Percentiles rank a stretch among this genome's conserved stretches.
These are phyloP conservation scores for Chernovozyma sophiae-reginae DNA, from an alignment of 1,139 yeast genomes.

Conservation along the genomic window DNA sequence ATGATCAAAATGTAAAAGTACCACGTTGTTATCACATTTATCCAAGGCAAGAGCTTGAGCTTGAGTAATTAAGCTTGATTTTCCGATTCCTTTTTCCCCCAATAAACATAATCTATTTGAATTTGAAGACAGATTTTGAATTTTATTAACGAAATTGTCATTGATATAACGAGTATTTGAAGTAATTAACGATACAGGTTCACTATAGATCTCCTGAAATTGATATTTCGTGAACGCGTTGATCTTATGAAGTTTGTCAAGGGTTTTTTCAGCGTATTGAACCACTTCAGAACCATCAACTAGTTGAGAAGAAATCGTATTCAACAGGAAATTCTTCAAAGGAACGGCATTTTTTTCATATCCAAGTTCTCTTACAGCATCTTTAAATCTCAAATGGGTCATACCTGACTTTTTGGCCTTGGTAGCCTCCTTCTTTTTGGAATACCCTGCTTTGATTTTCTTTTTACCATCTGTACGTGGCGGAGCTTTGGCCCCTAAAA, in stretches of 20 bases:
- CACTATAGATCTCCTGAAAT: slow-evolving; percentile 56
- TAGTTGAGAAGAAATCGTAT: slow-evolving; percentile 12
- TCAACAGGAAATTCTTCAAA: slow-evolving; percentile 15
- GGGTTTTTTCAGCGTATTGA: slow-evolving; percentile 19
- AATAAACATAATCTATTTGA: slow-evolving; percentile 53
- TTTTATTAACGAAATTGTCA: slow-evolving; percentile 22
- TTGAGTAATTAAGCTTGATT: slow-evolving; percentile 71
- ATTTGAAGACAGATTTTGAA: slow-evolving; percentile 22
- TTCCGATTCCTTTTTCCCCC: slow-evolving; percentile 80
- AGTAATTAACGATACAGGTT: slow-evolving; percentile 53
- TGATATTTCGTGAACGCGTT: slow-evolving; percentile 64
- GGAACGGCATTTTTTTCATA: slow-evolving; percentile 31
- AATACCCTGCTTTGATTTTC: slow-evolving; percentile 23
- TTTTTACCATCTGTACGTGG: slow-evolving; percentile 22
- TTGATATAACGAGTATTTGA: slow-evolving; percentile 26
- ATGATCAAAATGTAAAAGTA: slow-evolving; percentile 64
- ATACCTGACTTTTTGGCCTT: slow-evolving; percentile 40
- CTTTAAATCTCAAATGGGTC: slow-evolving; percentile 39
- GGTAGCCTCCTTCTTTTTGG: slow-evolving; percentile 14
- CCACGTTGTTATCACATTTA: slow-evolving; percentile 37
- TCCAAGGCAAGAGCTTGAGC: slow-evolving; percentile 56
- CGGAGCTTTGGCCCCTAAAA: slow-evolving; percentile 13
- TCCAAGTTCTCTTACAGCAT: slow-evolving; percentile 35
- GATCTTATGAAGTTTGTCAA: slow-evolving; percentile 28
- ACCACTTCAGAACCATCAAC: slow-evolving; percentile 16